Evolutionary conservation across 805 yeast species (phyloP).

Genomic region (Wickerhamomyces alni): DNA sequence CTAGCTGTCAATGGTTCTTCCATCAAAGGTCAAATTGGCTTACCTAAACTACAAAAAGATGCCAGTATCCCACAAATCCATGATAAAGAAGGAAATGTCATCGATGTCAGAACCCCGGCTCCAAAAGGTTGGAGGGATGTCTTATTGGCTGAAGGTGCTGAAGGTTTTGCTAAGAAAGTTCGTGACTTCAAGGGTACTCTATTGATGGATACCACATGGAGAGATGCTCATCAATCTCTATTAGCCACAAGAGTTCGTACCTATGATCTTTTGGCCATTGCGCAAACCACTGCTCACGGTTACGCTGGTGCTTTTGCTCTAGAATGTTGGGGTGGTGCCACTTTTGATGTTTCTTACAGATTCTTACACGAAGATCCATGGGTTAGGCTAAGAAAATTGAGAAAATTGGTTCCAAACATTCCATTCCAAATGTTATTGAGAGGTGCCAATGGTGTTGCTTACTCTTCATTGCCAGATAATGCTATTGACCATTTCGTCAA

Average conservation of each 20-base stretch:
- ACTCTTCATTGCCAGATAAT: slow-evolving; percentile 95
- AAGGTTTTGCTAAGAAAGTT: slow-evolving; percentile 81
- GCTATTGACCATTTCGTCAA: slow-evolving; percentile 95
- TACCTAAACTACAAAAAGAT: slow-evolving; percentile 73
- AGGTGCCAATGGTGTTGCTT: slow-evolving; percentile 99
- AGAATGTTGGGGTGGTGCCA: slow-evolving; percentile 99
- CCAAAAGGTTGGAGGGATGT: slow-evolving; percentile 92
- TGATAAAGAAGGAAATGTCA: slow-evolving; percentile 52
- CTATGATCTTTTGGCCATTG: slow-evolving; percentile 83
- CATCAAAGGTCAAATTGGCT: slow-evolving; percentile 91
- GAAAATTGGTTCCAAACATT: slow-evolving; percentile 91
- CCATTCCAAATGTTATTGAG: slow-evolving; percentile 99
- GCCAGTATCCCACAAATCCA: slow-evolving; percentile 72
- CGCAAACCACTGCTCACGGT: slow-evolving; percentile 90
- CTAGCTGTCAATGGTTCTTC: slow-evolving; percentile 94
- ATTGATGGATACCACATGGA: slow-evolving; percentile 98
- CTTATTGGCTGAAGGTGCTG: slow-evolving; percentile 81
- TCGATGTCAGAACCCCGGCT: slow-evolving; percentile 49
- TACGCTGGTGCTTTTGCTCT: slow-evolving; percentile 86
- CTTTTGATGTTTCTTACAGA: slow-evolving; percentile 98
- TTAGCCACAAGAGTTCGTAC: slow-evolving; percentile 98
- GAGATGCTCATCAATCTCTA: slow-evolving; percentile 98
- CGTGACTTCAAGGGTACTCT: slow-evolving; percentile 80
- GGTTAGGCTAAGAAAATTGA: slow-evolving; percentile 86
- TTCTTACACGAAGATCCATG: slow-evolving; percentile 98